phyloP scores from a whole-genome alignment of 768 basidiomycete genomes.

The Asterophora lycoperdoides region DNA sequence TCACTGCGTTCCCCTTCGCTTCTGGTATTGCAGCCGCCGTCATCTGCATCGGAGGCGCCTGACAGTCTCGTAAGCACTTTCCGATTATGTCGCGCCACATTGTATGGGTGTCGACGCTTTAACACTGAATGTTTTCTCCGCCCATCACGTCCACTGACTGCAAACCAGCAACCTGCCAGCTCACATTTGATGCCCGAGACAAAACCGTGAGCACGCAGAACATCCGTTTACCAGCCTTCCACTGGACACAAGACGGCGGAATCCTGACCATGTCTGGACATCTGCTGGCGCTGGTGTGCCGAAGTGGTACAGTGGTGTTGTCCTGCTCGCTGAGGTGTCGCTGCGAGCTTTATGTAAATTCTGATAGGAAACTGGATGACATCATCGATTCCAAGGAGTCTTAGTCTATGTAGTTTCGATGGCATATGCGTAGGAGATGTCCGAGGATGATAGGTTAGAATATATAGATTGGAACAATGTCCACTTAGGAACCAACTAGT shows the following conservation, averaged over 20 bases:
- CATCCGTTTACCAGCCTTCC: conserved; percentile 56
- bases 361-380: too few relatives aligned
- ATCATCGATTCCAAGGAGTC: background rate
- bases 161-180: conserved; percentile 51
- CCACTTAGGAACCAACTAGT: background rate
- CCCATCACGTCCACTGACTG: conserved; percentile 44
- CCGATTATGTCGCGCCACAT: conserved; percentile 49
- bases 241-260: conserved; percentile 44
- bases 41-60: conserved; percentile 32
- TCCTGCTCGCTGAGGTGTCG: conserved; percentile 32
- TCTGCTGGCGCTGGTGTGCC: conserved; percentile 46
- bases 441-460: background rate
- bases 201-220: conserved; percentile 53
- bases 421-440: conserved; percentile 3
- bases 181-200: conserved; percentile 40
- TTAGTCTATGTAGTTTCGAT: background rate
- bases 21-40: conserved; percentile 20
- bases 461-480: background rate
- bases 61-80: conserved; percentile 35
- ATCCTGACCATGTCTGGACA: conserved; percentile 37
- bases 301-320: conserved; percentile 38
- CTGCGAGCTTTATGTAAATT: too few relatives aligned
- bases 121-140: conserved; percentile 48
- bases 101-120: conserved; percentile 45
- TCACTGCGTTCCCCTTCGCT: conserved; percentile 9